Base-by-base conservation (phyloP, 257 asterid species). In the Jacaranda copaia region DNA sequence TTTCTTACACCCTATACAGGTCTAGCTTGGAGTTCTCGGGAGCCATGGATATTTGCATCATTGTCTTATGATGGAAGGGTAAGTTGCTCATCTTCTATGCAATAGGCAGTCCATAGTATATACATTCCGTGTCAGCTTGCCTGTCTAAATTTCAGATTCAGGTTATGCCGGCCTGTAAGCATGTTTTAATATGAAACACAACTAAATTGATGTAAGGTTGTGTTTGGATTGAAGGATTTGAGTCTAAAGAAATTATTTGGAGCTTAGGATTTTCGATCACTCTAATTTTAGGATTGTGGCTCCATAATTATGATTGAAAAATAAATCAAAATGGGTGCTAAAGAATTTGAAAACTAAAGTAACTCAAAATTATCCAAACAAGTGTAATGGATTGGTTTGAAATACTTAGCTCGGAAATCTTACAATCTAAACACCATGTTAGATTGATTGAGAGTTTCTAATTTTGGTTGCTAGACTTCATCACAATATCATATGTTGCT, bases 11-110 rank as follows among this genome's bases (percentile, higher is more conserved):
- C 61, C 75, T 73, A 67, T 80, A 63, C 86, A 96, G 98, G 98
- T 67, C 91, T 93, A 70, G 89, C 93, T 68, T 96, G 99, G 99
- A 96, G 99, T 78, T 90, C 85, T 82, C 93, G 98, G 49, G 97
- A 93, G 79, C 99, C 99, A 69, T 93, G 97, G 97, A 86, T 91
- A 73, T 96, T 93, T 86, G 98, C 99, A 20, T 96, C 98, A 42
- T 79, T 96, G 82, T 96, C 99, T 69, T 96, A 93, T 83, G 99
- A 96, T 85, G 98, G 99, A 74, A 89, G 99, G 93, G 97, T 96
- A 87, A 86, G 93, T 82, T 82, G 36, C 77, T 77, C 13, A 56
- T 56, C 68, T 66, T 55, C 45, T 53, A 59, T 78, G 65, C 53
- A 40, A 62, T 39, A 11, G 32, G 12, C 48, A 38, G 12, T 42